Base-by-base conservation (phyloP, 306 rosid genomes). In the Morella rubra region DNA sequence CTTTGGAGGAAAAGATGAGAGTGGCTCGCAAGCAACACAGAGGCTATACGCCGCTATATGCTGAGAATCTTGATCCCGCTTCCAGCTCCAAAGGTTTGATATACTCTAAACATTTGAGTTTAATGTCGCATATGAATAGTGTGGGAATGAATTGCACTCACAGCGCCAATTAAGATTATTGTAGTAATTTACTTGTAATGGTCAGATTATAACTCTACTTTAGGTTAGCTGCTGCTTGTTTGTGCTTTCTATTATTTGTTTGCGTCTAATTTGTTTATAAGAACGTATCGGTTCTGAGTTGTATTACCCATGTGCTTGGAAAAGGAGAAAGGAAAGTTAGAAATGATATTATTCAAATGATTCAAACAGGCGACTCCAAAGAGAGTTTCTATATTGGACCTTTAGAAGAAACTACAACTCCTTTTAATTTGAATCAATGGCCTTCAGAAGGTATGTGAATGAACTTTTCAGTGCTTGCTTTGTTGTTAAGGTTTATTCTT, bases 31-130 rank as follows among this genome's bases (percentile, higher is more conserved):
- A 84, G 79, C 85, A 85, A 15, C 76, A 85, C 10, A 83, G 97
- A 76, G 98, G 98, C 8, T 94, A 90, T 74, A 79, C 97, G 9
- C 89, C 97, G 22, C 89, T 85, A 15, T 91, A 85, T 77, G 83
- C 87, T 0, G 97, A 90, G 74, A 81, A 78, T 15, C 94, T 90
- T 44, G 87, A 93, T 53, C 89, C 89, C 9, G 69, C 81, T 49
- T 76, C 88, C 5, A 58, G n/a, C 69, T 56, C 89, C 81, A 84
- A 58, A 89, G 97, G 98, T 93, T 32, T 66, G 14, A 42, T 10
- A 6, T 45, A 32, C 37, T 62, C 69, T 37, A 6, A 32, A 27
- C 44, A 6, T 6, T 62, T n/a, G 4, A 66, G 4, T 19, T 42
- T n/a, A 65, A 18, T 41, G 13, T 32, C 42, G 24, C 42, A 41